These are phyloP conservation scores for Kingdonia uniflora DNA, from an alignment of 164 flowering plant species.

Conservation along the genomic window DNA sequence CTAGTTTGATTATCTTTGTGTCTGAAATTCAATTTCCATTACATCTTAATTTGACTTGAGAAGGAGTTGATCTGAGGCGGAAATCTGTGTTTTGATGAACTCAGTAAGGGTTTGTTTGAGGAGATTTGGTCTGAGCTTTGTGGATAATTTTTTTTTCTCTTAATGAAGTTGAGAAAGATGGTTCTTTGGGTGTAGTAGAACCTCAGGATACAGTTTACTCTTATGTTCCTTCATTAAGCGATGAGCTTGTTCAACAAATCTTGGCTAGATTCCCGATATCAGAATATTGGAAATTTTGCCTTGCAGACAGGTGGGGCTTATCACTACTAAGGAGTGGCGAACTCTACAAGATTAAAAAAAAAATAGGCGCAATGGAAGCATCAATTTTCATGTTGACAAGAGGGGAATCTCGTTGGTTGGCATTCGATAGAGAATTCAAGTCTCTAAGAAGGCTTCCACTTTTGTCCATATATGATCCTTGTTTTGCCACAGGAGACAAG, in stretches of 20 bases:
- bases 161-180: constrained; percentile 7
- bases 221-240: constrained; percentile 34
- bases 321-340: constrained; percentile 39
- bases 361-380: constrained; percentile 34
- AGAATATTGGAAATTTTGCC: constrained; percentile 40
- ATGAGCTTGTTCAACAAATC: constrained; percentile 52
- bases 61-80: too few species aligned
- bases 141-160: constrained; percentile 9
- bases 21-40: too few species aligned
- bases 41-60: too few species aligned
- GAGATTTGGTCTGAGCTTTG: too few species aligned
- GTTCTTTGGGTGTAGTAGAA: constrained; percentile 22
- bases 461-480: constrained; percentile 34
- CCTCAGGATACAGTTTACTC: constrained; percentile 87
- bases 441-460: constrained; percentile 42
- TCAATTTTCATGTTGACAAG: constrained; percentile 53
- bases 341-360: constrained; percentile 41
- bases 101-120: not conserved
- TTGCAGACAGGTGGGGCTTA: constrained; percentile 35
- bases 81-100: too few species aligned
- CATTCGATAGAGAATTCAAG: constrained; percentile 35
- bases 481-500: constrained; percentile 52
- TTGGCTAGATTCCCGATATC: constrained; percentile 53
- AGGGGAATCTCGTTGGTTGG: constrained; percentile 59
- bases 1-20: too few species aligned